Conservation (phyloP, 2,329 filamentous ascomycete genomes). For the Epichloe coenophiala region DNA sequence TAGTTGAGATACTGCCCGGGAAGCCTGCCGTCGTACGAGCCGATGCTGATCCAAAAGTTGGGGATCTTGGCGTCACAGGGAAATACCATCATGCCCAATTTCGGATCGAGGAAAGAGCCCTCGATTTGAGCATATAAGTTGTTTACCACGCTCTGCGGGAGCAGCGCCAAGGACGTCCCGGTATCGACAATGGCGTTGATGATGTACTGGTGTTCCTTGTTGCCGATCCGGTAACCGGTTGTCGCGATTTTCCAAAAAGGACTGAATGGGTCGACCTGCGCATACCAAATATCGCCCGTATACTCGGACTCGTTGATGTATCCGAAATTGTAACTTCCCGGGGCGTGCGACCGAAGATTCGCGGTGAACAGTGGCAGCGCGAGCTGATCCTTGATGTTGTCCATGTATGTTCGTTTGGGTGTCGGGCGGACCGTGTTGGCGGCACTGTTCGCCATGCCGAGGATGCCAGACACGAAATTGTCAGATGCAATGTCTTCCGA, state of each 20-base stretch:
- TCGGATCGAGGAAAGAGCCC: slow-evolving; percentile 31
- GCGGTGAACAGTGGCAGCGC: slow-evolving; percentile 23
- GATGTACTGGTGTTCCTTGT: slow-evolving; percentile 4
- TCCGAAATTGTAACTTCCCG: slow-evolving; percentile 27
- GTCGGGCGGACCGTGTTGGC: slow-evolving; percentile 22
- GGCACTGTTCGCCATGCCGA: slow-evolving; percentile 19
- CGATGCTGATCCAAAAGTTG: slow-evolving; percentile 23
- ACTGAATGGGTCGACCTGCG: slow-evolving; percentile 32
- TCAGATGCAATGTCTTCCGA: slow-evolving; percentile 28
- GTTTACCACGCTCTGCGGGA: slow-evolving; percentile 37
- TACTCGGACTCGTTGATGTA: slow-evolving; percentile 43
- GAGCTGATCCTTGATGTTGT: slow-evolving; percentile 20
- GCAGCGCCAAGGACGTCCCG: slow-evolving; percentile 52
- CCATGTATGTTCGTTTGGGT: slow-evolving; percentile 20
- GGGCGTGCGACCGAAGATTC: slow-evolving; percentile 17
- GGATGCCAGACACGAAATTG: slow-evolving; percentile 21
- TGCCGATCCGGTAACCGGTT: slow-evolving; percentile 40
- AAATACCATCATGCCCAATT: slow-evolving; percentile 43
- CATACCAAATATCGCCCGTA: slow-evolving; percentile 42
- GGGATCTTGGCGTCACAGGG: slow-evolving; percentile 39
- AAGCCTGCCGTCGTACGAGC: slow-evolving; percentile 19
- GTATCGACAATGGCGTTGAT: slow-evolving; percentile 51
- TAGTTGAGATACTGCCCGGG: slow-evolving; percentile 27
- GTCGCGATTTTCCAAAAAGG: slow-evolving; percentile 51
- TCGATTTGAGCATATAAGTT: slow-evolving; percentile 47